Base-by-base conservation (phyloP, 1,284 basidiomycete genomes). In the Rhodotorula glutinis region DNA sequence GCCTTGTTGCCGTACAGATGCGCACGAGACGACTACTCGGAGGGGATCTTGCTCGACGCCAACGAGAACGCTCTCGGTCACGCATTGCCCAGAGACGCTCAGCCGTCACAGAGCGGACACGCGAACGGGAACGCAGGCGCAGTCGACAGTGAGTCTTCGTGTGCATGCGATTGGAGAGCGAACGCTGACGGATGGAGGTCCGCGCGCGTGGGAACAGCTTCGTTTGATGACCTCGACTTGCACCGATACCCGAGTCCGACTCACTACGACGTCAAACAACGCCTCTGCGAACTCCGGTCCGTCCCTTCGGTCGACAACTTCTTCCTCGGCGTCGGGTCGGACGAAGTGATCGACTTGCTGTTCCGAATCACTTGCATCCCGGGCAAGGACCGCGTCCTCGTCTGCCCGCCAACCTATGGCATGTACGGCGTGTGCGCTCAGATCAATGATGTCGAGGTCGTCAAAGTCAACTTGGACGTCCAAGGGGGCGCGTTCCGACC, bases 401-500 rank as follows among this genome's bases (percentile, higher is more conserved):
- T 81, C 53, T 81, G 79, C 10, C 96, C 95, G 3, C 96, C 96
- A 4, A 98, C 95, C 11, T 98, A 98, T 77, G 95, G 95, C 29
- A 98, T 98, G 95, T 98, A 98, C 80, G 80, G 83, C 25, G 95
- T 98, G 2, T 92, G 90, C 69, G 96, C 95, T 11, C 89, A 94
- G 74, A 88, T 98, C 61, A 99, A 98, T 77, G 96, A 98, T 77
- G 83, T 97, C 5, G 88, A 85, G 0, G 82, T 96, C 5, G 86
- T 94, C 59, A 87, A 89, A 76, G 87, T 92, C 4, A 88, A 88
- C 4, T 80, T 98, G 9, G 84, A 89, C 64, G 82, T 91, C 23
- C 85, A 88, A 67, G 81, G 79, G 1, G 92, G 91, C 2, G 79
- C 86, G 55, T 98, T 98, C 76, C 87, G 88, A 69, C 76, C 93